Percentiles rank a stretch among this genome's conserved stretches.
phyloP scores from a whole-genome alignment of 768 basidiomycete genomes.

The Lentinula boryana region DNA sequence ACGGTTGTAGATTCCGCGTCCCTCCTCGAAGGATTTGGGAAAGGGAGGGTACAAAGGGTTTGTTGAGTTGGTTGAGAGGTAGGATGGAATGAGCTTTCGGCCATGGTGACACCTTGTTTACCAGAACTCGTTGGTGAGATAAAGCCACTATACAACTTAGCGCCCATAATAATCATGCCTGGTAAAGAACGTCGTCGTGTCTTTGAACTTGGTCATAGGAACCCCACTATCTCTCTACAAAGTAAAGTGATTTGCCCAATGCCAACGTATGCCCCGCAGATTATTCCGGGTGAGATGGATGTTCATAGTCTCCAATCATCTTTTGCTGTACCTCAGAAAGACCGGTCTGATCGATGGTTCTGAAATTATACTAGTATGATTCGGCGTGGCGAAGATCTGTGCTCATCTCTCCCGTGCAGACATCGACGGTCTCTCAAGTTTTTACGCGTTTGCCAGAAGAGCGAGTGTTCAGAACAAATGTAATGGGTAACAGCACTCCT shows the following conservation, averaged over 20 bases:
- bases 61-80: constrained; percentile 73
- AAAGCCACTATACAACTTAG: too few relatives aligned
- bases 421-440: neutral
- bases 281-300: too few relatives aligned
- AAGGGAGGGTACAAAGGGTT: constrained; percentile 76
- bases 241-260: constrained; percentile 20
- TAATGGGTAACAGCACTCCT: neutral
- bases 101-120: too few relatives aligned
- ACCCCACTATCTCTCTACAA: constrained; percentile 2
- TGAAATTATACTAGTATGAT: neutral
- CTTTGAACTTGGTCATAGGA: too few relatives aligned
- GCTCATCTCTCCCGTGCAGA: constrained; percentile 5
- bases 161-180: too few relatives aligned
- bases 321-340: constrained; percentile 13
- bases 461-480: neutral
- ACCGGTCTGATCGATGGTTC: neutral
- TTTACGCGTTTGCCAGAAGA: neutral
- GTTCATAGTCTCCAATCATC: constrained; percentile 16
- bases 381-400: neutral
- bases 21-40: constrained; percentile 83
- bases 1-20: constrained; percentile 60
- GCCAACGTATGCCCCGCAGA: constrained; percentile 14
- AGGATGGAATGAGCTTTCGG: constrained; percentile 47
- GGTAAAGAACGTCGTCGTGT: too few relatives aligned
- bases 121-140: too few relatives aligned